Evolutionary conservation across 768 basidiomycete species (phyloP).

Genomic region (Hirschioporus abietinus): DNA sequence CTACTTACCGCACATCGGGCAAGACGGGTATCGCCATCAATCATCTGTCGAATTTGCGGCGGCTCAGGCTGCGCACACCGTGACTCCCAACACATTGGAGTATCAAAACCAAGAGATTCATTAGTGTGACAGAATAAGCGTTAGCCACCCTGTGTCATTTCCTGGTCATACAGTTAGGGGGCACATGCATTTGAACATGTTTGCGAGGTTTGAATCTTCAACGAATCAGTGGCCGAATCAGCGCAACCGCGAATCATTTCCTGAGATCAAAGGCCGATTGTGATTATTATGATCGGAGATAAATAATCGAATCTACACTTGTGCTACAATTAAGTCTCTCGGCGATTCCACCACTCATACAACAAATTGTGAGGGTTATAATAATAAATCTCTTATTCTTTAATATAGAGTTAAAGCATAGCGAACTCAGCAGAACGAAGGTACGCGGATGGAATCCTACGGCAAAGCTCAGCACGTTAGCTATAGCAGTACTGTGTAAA

Average conservation of each 20-base stretch:
- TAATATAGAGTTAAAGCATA: neutral
- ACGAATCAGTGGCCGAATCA: neutral
- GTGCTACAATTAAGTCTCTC: too few species aligned
- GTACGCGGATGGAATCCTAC: neutral
- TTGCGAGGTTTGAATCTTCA: too few species aligned
- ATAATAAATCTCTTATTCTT: neutral
- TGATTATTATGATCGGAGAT: too few species aligned
- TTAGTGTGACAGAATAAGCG: neutral
- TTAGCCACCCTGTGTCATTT: neutral
- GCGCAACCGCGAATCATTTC: neutral
- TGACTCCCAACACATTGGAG: neutral
- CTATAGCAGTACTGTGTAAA: neutral
- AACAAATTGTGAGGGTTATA: neutral
- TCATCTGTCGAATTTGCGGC: neutral
- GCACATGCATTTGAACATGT: neutral
- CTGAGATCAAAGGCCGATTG: neutral
- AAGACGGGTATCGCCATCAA: neutral
- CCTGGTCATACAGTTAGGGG: neutral
- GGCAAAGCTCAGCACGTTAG: neutral
- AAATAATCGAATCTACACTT: too few species aligned
- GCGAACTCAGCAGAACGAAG: neutral
- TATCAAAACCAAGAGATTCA: neutral
- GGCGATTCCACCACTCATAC: neutral
- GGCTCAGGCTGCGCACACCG: neutral
- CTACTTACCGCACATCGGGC: neutral